These are phyloP conservation scores for Ophiocordyceps camponoti-leonardi DNA, from an alignment of 2,329 filamentous ascomycete genomes.

Conservation along the genomic window DNA sequence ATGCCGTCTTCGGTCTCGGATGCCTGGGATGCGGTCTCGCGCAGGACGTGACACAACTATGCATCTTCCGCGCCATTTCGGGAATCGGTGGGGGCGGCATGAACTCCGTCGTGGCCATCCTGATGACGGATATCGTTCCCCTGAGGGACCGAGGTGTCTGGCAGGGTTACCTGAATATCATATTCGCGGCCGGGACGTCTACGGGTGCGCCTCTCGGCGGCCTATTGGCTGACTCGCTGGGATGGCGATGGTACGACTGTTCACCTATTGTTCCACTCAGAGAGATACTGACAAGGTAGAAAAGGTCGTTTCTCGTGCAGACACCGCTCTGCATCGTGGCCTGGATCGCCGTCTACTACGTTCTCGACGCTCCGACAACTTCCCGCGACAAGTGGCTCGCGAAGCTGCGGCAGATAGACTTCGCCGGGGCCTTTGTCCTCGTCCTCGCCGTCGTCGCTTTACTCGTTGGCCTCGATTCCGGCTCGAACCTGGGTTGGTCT, in stretches of 20 bases:
- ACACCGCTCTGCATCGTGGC: slow-evolving; percentile 51
- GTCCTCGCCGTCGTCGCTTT: slow-evolving; percentile 48
- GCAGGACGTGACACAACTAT: slow-evolving; percentile 45
- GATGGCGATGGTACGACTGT: slow-evolving; percentile 50
- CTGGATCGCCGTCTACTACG: slow-evolving; percentile 42
- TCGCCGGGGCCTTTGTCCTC: slow-evolving; percentile 51
- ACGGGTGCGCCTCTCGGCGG: slow-evolving; percentile 56
- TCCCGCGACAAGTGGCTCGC: slow-evolving; percentile 43
- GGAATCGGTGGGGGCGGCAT: slow-evolving; percentile 54
- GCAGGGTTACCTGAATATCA: slow-evolving; percentile 57
- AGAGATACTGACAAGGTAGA: too few relatives aligned
- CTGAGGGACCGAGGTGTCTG: slow-evolving; percentile 53
- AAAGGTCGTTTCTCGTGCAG: slow-evolving; percentile 51
- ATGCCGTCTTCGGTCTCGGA: slow-evolving; percentile 46
- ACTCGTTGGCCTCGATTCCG: slow-evolving; percentile 53
- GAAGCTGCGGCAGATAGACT: slow-evolving; percentile 55
- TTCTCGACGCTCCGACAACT: slow-evolving; percentile 45
- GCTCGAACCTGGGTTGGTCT: slow-evolving; percentile 55
- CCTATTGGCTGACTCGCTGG: slow-evolving; percentile 52
- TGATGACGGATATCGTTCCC: slow-evolving; percentile 51
- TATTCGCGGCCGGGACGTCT: slow-evolving; percentile 51
- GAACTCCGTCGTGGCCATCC: slow-evolving; percentile 50
- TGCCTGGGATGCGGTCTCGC: slow-evolving; percentile 47
- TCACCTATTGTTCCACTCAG: too few relatives aligned
- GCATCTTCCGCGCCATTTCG: slow-evolving; percentile 36